Base-by-base conservation (phyloP, 768 basidiomycete genomes). In the Lentinula raphanica region DNA sequence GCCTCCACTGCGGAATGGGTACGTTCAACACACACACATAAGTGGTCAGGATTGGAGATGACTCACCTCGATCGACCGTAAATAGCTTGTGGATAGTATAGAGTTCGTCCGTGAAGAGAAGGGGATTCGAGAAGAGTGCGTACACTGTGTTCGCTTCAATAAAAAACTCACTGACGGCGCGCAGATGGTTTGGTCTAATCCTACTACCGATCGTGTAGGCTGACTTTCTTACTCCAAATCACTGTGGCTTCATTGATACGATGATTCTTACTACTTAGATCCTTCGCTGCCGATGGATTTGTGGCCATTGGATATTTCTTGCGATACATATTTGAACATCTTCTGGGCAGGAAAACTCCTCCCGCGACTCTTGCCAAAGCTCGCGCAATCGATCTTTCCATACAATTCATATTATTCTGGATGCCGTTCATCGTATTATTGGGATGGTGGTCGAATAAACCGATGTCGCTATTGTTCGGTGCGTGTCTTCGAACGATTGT, bases 371-470 rank as follows among this genome's bases (percentile, higher is more conserved):
- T 88, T 21, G 88, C 88, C 0, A 82, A 82, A 65, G 86, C 78
- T 0, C 78, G 83, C 23, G 84, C 87, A 5, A 91, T 91, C 58
- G 89, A 91, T 66, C 76, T 90, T 46, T 85, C 84, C 64, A 88
- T 90, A 58, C 89, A 91, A 64, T 90, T 91, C 68, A 78, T 78
- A 70, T 74, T 90, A 11, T 88, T 89, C 69, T 91, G 89, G 89
- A 86, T 86, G 81, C 88, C 89, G 0, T 76, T 89, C 63, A 67
- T 90, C 40, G 80, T 86, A 3, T 65, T 91, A 21, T 71, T 90
- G 19, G 85, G 79, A 0, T 91, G 89, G 89, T 85, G 83, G 80
- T 74, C 73, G 3, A 63, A 69, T 46, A 84, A 76, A 64, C 87
- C 88, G 0, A 70, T 90, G 68, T 72, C 75, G 9, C 68, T 90